Evolutionary conservation across 192 early-diverging fungal genomes (phyloP).

Genomic region (Podochytrium sp.): DNA sequence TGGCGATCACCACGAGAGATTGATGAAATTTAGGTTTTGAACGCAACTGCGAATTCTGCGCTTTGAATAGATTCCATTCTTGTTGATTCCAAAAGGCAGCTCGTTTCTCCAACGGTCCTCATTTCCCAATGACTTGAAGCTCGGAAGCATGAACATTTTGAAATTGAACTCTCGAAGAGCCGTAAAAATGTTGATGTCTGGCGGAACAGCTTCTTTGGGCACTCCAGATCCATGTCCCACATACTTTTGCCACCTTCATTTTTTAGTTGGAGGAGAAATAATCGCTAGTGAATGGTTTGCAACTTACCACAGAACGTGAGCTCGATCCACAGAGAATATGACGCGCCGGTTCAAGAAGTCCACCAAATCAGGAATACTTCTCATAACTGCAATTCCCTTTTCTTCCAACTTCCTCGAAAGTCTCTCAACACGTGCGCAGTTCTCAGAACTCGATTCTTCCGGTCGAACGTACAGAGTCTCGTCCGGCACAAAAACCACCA

Average conservation of each 20-base stretch:
- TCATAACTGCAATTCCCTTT: neutral
- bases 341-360: slow-evolving; percentile 6
- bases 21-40: neutral
- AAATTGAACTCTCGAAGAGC: neutral
- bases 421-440: neutral
- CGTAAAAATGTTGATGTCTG: neutral
- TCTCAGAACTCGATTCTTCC: neutral
- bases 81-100: slow-evolving; percentile 4
- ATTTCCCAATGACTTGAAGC: neutral
- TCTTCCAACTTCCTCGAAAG: neutral
- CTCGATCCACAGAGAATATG: slow-evolving; percentile 6
- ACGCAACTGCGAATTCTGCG: neutral
- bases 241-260: slow-evolving; percentile 10
- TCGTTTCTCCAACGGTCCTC: neutral
- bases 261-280: neutral
- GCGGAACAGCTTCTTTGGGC: neutral
- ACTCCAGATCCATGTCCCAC: neutral
- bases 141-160: neutral
- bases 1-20: too few species aligned
- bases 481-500: slow-evolving; percentile 3
- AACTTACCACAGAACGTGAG: slow-evolving; percentile 4
- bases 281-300: neutral
- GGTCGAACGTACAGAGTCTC: neutral
- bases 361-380: neutral
- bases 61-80: neutral